Evolutionary conservation across 164 flowering plant species (phyloP).

Genomic region (Amborella trichopoda): DNA sequence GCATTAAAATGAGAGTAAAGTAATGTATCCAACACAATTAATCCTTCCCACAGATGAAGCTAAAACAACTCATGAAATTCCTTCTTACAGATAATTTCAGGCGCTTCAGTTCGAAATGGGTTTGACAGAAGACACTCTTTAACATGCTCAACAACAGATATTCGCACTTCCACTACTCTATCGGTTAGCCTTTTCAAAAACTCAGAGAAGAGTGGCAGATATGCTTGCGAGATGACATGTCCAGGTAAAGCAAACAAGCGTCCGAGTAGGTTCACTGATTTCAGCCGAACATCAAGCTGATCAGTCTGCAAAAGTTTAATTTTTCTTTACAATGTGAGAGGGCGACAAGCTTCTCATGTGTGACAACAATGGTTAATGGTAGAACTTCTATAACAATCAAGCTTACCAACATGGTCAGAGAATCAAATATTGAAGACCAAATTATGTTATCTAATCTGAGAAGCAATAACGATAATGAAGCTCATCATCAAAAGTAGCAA

Average conservation of each 20-base stretch:
- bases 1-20: slow-evolving; percentile 13
- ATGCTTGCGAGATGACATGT: slow-evolving; percentile 42
- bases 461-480: too few relatives aligned
- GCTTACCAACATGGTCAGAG: too few relatives aligned
- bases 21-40: background rate
- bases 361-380: too few relatives aligned
- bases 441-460: too few relatives aligned
- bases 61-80: slow-evolving; percentile 1
- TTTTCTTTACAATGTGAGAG: background rate
- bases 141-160: slow-evolving; percentile 68
- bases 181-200: slow-evolving; percentile 88
- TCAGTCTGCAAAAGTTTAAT: slow-evolving; percentile 46
- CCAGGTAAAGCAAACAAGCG: slow-evolving; percentile 69
- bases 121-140: slow-evolving; percentile 62
- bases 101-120: slow-evolving; percentile 64
- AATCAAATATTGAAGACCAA: too few relatives aligned
- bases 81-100: slow-evolving; percentile 63
- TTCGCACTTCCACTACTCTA: slow-evolving; percentile 69
- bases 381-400: too few relatives aligned
- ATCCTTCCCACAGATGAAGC: background rate
- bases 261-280: slow-evolving; percentile 75
- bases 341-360: background rate
- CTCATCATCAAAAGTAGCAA: too few relatives aligned
- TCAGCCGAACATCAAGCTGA: slow-evolving; percentile 59
- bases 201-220: slow-evolving; percentile 72